A percentile compares a stretch with the other conserved stretches of the same genome.
Conservation (phyloP, 2,329 filamentous ascomycete species). For the Aspergillus puulaauensis region DNA sequence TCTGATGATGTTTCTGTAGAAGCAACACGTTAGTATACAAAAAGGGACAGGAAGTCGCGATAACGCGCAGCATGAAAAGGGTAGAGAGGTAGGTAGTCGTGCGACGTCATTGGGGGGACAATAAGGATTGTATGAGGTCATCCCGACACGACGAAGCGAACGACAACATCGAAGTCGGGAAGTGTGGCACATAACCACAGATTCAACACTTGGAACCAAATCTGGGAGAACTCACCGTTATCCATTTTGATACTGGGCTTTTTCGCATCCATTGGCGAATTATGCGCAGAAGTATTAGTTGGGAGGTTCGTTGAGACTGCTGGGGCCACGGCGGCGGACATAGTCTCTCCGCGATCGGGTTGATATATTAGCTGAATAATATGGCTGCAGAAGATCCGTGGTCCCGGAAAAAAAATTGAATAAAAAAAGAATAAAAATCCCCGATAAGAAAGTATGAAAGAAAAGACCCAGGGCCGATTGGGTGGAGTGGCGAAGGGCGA, state of each 20-base stretch:
- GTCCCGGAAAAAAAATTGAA: conserved; percentile 13
- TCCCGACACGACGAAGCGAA: conserved; percentile 30
- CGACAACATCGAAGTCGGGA: conserved; percentile 26
- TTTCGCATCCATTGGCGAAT: conserved; percentile 45
- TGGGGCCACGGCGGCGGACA: conserved; percentile 43
- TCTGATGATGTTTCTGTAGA: conserved; percentile 32
- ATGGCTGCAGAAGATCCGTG: conserved; percentile 20
- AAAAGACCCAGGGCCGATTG: conserved; percentile 11
- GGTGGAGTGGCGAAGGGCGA: conserved; percentile 15
- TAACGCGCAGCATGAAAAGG: not conserved
- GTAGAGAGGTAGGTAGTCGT: conserved; percentile 2
- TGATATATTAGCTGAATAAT: conserved; percentile 18
- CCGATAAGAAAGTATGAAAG: conserved; percentile 24
- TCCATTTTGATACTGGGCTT: conserved; percentile 39
- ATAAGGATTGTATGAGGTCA: conserved; percentile 37
- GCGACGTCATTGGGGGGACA: conserved; percentile 16
- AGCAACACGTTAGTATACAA: conserved; percentile 23
- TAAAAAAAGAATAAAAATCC: conserved; percentile 9
- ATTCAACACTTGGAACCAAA: conserved; percentile 12
- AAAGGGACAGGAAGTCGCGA: conserved; percentile 5
- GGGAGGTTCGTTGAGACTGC: conserved; percentile 32
- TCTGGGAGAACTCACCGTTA: conserved; percentile 34
- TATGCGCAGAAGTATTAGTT: conserved; percentile 29
- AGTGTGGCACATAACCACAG: conserved; percentile 30
- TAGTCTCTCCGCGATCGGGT: conserved; percentile 21